Percentiles rank a stretch among this genome's conserved stretches.
phyloP scores from a whole-genome alignment of 2,329 filamentous ascomycete genomes.

The Ophiostoma australiae region DNA sequence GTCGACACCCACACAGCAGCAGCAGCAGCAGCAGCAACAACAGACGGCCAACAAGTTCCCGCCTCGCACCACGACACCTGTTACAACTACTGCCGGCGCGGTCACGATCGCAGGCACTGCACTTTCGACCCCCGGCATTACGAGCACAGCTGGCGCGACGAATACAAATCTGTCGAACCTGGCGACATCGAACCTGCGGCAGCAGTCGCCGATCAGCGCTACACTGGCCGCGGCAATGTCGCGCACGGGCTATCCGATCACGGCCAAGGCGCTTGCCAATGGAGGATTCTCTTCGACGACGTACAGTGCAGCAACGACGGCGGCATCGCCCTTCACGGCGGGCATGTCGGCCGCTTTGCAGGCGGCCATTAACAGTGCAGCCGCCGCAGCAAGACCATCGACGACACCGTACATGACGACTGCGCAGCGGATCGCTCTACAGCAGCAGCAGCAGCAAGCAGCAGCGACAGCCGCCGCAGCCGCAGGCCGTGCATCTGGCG shows the following conservation, averaged over 20 bases:
- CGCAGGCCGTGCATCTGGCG: background rate
- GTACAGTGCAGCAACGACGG: conserved; percentile 13
- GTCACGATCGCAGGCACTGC: background rate
- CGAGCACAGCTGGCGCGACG: background rate
- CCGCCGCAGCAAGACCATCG: conserved; percentile 16
- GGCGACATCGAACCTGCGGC: background rate
- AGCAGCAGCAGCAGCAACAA: background rate
- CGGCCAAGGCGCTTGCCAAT: conserved; percentile 12
- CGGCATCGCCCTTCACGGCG: conserved; percentile 18
- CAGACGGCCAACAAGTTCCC: background rate
- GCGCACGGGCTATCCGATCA: background rate
- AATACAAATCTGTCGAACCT: background rate
- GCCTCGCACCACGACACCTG: background rate
- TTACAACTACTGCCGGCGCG: background rate
- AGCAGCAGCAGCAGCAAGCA: conserved; percentile 4
- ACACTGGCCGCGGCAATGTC: conserved; percentile 13
- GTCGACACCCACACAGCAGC: background rate
- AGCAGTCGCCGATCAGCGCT: conserved; percentile 10
- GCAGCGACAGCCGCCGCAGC: background rate
- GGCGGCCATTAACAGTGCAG: conserved; percentile 22
- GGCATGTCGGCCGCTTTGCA: conserved; percentile 22
- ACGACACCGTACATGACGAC: conserved; percentile 17
- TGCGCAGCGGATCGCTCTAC: conserved; percentile 17
- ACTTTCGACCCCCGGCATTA: background rate
- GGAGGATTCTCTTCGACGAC: background rate